Base-by-base conservation (phyloP, 139 green algal species). In the Chlamydomonas sphaeroides region DNA sequence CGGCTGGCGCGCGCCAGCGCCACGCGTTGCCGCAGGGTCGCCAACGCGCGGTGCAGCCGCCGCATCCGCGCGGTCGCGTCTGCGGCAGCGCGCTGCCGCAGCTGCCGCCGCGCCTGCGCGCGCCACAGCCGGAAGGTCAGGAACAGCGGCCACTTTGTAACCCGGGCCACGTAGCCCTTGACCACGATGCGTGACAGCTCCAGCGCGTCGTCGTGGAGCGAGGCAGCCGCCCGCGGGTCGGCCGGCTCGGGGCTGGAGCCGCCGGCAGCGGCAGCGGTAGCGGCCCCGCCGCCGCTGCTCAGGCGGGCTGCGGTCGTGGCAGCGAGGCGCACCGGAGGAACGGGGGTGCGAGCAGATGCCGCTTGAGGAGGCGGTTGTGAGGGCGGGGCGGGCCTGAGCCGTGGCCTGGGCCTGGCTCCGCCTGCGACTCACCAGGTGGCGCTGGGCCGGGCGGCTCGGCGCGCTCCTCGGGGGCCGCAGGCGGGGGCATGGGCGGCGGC, bases 101-200 rank as follows among this genome's bases (percentile, higher is more conserved):
- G 45, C 48, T 26, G 3, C 28, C 7, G 4, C 23, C 65, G 65
- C 28, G 77, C 65, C 45, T 35, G 15, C 11, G 48, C 77, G 14
- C 77, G 33, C 79, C 79, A 85, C 42, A 85, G 42, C 68, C 68
- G 20, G 59, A 85, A 85, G 5, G 41, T n/a, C 41, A 85, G 33
- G 68, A 59, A 80, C 3, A 85, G 68, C 15, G 79, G 79, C 68
- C 67, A 69, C 57, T 73, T 79, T 25, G 17, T 30, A 2, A 85
- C 69, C 7, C 68, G 56, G 6, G 62, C 21, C 42, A 79, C 69
- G 42, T 70, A 85, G 42, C 79, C 79, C 68, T 67, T 65, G 3
- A 85, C 79, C 32, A 85, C 68, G 56, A 62, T 45, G 35, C 74
- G 79, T 0, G 79, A 85, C 45, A 85, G 79, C 68, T 85, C 79